A percentile compares a stretch with the other conserved stretches of the same genome.
Conservation (phyloP, 768 basidiomycete species). For the Gymnopilus dilepis region DNA sequence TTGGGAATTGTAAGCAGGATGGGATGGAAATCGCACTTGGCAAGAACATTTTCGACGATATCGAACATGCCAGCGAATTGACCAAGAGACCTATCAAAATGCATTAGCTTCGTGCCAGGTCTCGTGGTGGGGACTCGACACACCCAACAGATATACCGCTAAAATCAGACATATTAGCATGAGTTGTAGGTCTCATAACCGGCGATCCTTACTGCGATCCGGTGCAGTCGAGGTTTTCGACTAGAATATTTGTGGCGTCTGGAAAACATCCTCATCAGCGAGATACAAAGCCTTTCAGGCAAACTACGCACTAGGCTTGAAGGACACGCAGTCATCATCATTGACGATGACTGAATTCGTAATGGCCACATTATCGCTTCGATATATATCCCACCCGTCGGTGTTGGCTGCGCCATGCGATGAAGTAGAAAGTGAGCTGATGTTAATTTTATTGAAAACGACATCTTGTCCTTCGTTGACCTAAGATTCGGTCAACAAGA, state of each 20-base stretch:
- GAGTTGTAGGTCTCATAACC: not conserved
- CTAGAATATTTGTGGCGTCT: constrained; percentile 58
- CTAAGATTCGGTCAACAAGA: constrained; percentile 25
- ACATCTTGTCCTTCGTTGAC: constrained; percentile 55
- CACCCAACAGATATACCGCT: constrained; percentile 62
- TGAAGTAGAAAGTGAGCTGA: constrained; percentile 51
- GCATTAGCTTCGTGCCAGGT: not conserved
- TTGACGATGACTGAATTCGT: constrained; percentile 56
- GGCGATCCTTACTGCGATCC: constrained; percentile 59
- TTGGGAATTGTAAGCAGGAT: not conserved
- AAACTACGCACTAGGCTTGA: constrained; percentile 51
- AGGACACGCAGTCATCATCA: constrained; percentile 65
- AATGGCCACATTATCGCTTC: constrained; percentile 55
- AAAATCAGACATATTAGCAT: not conserved
- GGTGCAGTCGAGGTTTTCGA: constrained; percentile 61
- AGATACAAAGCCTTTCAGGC: not conserved
- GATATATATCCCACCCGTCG: constrained; percentile 71
- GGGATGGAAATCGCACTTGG: constrained; percentile 37
- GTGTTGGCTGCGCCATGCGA: constrained; percentile 51
- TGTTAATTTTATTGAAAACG: constrained; percentile 50
- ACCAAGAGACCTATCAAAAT: constrained; percentile 55
- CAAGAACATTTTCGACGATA: constrained; percentile 64
- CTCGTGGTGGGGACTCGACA: not conserved
- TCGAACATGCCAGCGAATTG: constrained; percentile 58
- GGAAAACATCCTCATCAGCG: constrained; percentile 25